Evolutionary conservation across 2,329 filamentous ascomycete species (phyloP), one percentile per base, ranked within the genome.

Genomic region (Gnomoniopsis sp.): DNA sequence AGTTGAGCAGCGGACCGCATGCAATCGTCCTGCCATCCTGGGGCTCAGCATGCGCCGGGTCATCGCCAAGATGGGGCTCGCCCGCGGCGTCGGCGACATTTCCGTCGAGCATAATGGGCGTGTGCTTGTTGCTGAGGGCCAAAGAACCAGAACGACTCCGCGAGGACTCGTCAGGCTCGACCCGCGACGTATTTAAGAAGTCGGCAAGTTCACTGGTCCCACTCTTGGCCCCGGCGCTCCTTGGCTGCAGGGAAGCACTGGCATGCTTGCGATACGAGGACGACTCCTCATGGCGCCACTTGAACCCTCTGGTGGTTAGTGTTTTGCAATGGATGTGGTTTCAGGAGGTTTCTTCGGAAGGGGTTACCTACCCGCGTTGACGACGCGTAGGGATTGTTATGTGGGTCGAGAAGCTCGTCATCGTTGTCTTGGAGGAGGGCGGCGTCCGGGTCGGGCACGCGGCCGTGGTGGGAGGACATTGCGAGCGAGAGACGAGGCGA

Each of bases 1-100:
- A 93, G 74, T 93, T 93, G 62, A 93, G 75, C 64, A 93, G 75
- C 21, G 90, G 90, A 0, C 90, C 90, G 65, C 84, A 88, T 15
- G 88, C 77, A 30, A 92, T 80, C 61, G 89, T 84, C 67, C 76
- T 80, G 49, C 79, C 80, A 51, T 83, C 80, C 26, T 68, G 66
- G 6, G 69, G 64, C 8, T 64, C 64, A 15, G 66, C 65, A 19
- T 61, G 41, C 17, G 60, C 55, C 30, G 55, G 52, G 30, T 63
- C 59, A 8, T 22, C 53, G 7, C 2, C 44, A 14, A 17, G 19
- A 6, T 44, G 51, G n/a, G 49, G 55, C 10, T 63, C 59, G 17
- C 58, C 60, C 12, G 66, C 67, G 4, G 61, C 72, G 12, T 70
- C 65, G 48, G 70, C 72, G 61, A 73, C 70, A 41, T 69, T 69